A percentile compares a stretch with the other conserved stretches of the same genome.
Evolutionary conservation across 1,139 yeast species (phyloP).

Genomic region (Ogataea hybrid): DNA sequence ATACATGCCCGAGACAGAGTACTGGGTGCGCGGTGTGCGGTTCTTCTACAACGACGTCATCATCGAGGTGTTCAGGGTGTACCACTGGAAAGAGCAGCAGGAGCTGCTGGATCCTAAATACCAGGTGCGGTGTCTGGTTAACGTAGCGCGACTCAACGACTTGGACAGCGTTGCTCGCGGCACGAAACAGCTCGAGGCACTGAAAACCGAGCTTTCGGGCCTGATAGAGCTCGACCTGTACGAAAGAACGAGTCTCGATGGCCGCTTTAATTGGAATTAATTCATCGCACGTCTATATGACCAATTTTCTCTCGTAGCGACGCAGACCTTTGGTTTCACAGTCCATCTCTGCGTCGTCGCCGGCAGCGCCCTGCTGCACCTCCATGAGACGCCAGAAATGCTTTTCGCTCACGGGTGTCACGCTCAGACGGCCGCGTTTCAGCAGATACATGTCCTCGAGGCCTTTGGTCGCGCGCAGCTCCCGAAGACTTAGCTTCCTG

Average conservation of each 20-base stretch:
- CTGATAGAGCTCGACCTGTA: constrained; percentile 69
- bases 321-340: constrained; percentile 26
- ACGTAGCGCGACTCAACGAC: constrained; percentile 72
- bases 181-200: constrained; percentile 54
- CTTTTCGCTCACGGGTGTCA: constrained; percentile 42
- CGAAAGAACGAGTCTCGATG: constrained; percentile 78
- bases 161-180: constrained; percentile 69
- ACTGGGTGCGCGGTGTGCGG: constrained; percentile 62
- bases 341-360: constrained; percentile 29
- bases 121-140: constrained; percentile 65
- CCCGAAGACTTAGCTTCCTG: constrained; percentile 34
- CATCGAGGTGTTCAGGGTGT: constrained; percentile 57
- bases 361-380: constrained; percentile 28
- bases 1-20: constrained; percentile 63
- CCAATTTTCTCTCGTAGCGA: constrained; percentile 8
- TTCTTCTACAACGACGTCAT: constrained; percentile 64
- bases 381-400: constrained; percentile 40
- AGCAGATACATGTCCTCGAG: constrained; percentile 43
- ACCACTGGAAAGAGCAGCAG: constrained; percentile 30
- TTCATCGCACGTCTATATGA: constrained; percentile 2
- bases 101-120: constrained; percentile 53
- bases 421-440: constrained; percentile 48
- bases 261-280: constrained; percentile 44
- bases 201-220: constrained; percentile 66
- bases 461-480: constrained; percentile 23